Conservation (phyloP, 768 basidiomycete genomes). For the Chalciporus piperatus region DNA sequence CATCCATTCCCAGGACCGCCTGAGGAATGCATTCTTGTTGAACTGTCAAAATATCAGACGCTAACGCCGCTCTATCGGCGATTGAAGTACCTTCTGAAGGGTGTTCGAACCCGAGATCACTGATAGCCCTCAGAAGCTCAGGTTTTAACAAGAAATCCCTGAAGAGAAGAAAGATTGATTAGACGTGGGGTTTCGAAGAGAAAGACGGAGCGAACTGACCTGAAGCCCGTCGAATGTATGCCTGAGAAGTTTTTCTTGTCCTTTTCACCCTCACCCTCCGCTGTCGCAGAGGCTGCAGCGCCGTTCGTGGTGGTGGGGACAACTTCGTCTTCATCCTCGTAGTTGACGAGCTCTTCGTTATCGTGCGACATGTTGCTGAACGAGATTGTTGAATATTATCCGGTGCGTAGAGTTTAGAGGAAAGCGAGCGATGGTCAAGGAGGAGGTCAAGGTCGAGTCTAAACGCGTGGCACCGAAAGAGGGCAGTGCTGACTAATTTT, state of each 20-base stretch:
- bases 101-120: constrained; percentile 99
- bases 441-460: constrained; percentile 1
- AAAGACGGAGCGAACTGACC: constrained; percentile 49
- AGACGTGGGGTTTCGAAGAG: background rate
- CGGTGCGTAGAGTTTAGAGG: constrained; percentile 24
- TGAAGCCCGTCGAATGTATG: constrained; percentile 99
- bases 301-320: constrained; percentile 54
- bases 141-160: constrained; percentile 99
- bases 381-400: constrained; percentile 25
- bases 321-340: constrained; percentile 87
- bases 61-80: background rate
- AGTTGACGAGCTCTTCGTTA: constrained; percentile 91
- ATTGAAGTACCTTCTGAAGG: constrained; percentile 85
- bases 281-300: constrained; percentile 44
- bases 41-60: constrained; percentile 46
- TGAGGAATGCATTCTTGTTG: constrained; percentile 99
- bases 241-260: constrained; percentile 99
- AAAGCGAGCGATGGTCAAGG: constrained; percentile 7
- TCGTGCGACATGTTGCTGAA: constrained; percentile 61
- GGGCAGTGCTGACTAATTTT: too few species aligned
- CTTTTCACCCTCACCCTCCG: constrained; percentile 60
- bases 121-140: constrained; percentile 94
- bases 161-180: background rate
- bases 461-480: too few species aligned
- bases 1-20: constrained; percentile 99